Evolutionary conservation across 495 filamentous ascomycete species (phyloP).

Genomic region (Articulospora tetracladia): DNA sequence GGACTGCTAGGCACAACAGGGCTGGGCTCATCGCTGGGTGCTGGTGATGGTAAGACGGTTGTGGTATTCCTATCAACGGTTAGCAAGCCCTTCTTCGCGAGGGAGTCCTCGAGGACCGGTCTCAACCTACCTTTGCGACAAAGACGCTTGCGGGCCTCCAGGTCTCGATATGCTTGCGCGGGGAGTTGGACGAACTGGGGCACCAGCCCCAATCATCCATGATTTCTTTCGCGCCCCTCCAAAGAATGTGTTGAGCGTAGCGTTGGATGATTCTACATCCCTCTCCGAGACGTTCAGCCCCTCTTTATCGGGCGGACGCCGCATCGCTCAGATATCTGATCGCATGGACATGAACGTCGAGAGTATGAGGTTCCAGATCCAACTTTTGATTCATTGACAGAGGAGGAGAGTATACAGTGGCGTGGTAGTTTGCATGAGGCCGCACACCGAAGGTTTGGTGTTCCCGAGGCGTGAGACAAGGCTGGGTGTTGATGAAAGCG

Average conservation of each 20-base stretch:
- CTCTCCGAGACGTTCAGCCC: slow-evolving; percentile 17
- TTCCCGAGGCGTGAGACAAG: slow-evolving; percentile 6
- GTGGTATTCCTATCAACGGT: slow-evolving; percentile 17
- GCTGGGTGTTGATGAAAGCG: background rate
- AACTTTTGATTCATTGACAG: slow-evolving; percentile 4
- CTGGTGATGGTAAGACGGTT: slow-evolving; percentile 47
- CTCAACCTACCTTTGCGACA: slow-evolving; percentile 13
- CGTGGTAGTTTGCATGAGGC: slow-evolving; percentile 5
- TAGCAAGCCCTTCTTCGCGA: background rate
- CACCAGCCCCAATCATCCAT: slow-evolving; percentile 56
- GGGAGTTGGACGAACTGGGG: slow-evolving; percentile 33
- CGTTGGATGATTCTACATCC: slow-evolving; percentile 62
- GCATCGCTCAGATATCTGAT: slow-evolving; percentile 18
- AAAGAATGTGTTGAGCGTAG: slow-evolving; percentile 63
- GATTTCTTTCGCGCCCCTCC: slow-evolving; percentile 55
- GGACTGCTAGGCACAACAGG: slow-evolving; percentile 24
- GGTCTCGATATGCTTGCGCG: slow-evolving; percentile 27
- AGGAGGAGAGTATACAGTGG: too few relatives aligned
- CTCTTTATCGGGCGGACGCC: slow-evolving; percentile 25
- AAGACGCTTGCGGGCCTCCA: background rate
- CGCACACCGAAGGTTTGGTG: background rate
- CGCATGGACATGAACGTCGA: slow-evolving; percentile 11
- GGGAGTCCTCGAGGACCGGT: background rate
- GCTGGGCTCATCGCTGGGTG: slow-evolving; percentile 51
- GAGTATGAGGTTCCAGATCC: slow-evolving; percentile 4